Percentiles rank a stretch among this genome's conserved stretches.
These are phyloP conservation scores for Vinca minor DNA, from an alignment of 257 asterid species.

Conservation along the genomic window DNA sequence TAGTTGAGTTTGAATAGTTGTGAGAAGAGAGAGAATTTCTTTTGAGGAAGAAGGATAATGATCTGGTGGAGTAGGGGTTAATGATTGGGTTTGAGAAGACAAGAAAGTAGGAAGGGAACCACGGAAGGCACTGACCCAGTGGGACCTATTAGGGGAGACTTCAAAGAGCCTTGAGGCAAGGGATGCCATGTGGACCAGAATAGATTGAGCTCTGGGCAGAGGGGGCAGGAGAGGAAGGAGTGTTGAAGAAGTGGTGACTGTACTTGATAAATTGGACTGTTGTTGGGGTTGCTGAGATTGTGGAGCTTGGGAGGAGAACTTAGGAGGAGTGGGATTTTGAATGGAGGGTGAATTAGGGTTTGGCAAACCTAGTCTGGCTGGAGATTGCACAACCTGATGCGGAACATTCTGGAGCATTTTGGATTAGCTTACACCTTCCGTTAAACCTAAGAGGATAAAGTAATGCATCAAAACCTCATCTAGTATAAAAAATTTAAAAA, in stretches of 20 bases:
- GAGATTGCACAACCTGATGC: slow-evolving; percentile 83
- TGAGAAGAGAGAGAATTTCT: slow-evolving; percentile 57
- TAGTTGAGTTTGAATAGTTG: slow-evolving; percentile 62
- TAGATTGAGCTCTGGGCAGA: slow-evolving; percentile 77
- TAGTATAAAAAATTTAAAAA: background rate
- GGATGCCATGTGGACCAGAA: slow-evolving; percentile 78
- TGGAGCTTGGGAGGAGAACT: slow-evolving; percentile 47
- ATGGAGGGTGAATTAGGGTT: slow-evolving; percentile 84
- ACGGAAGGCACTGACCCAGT: slow-evolving; percentile 71
- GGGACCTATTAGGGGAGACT: slow-evolving; percentile 69
- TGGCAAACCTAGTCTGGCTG: slow-evolving; percentile 84
- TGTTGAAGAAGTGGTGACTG: slow-evolving; percentile 48
- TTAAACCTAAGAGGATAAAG: slow-evolving; percentile 1
- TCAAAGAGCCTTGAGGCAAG: slow-evolving; percentile 74
- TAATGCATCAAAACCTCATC: background rate
- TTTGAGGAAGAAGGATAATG: slow-evolving; percentile 46
- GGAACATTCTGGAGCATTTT: slow-evolving; percentile 62
- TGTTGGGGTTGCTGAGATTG: slow-evolving; percentile 42
- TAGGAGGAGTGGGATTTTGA: slow-evolving; percentile 54
- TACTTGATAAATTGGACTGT: slow-evolving; percentile 30
- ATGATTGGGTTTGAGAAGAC: slow-evolving; percentile 47
- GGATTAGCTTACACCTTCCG: slow-evolving; percentile 2
- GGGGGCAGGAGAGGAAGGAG: slow-evolving; percentile 94
- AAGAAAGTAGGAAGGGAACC: slow-evolving; percentile 70
- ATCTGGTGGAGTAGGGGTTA: slow-evolving; percentile 31